Evolutionary conservation across 2,329 filamentous ascomycete genomes (phyloP), one percentile per base, ranked within the genome.

Genomic region (Lachnellula willkommii): DNA sequence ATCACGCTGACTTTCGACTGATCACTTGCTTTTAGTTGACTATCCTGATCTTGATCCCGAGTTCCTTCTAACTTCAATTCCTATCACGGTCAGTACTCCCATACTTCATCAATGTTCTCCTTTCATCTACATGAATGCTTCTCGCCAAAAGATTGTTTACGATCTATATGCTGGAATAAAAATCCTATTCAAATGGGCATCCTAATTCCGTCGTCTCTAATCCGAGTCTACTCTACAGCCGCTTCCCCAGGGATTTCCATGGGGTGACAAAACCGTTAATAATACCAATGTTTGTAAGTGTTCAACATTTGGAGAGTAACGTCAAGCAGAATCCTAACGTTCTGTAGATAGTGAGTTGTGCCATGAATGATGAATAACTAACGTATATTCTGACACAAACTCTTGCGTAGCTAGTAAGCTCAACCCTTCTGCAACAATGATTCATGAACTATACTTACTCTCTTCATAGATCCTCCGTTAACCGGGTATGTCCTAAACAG

Each of bases 221-320:
- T 35, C 36, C 32, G 15, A 24, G 17, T 40, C 46, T 42, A 32
- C 9, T 32, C 9, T 32, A 9, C 28, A 62, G 36, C 76, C 78
- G 17, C 66, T 77, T 7, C 75, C 76, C 0, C 73, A 78, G 58
- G 77, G 77, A 3, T 74, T 64, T 49, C 80, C 81, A 4, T 83
- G 81, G 81, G 79, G 77, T 36, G 66, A 63, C 3, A 68, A 70
- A 45, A 74, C 73, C n/a, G 66, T 72, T 32, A 69, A 68, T 15
- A 66, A 67, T 14, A 77, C 69, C 1, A 70, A 75, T 56, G 71
- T 72, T 53, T 64, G 60, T 58, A 47, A 58, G 55, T 56, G 20
- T 46, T 47, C 39, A 14, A 22, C 24, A 14, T n/a, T 28, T 39
- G 20, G 42, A 22, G 7, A 26, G 45, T 15, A 28, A 43, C 2